Conservation (phyloP, 2,329 filamentous ascomycete species). For the Aspergillus pseudotamarii region DNA sequence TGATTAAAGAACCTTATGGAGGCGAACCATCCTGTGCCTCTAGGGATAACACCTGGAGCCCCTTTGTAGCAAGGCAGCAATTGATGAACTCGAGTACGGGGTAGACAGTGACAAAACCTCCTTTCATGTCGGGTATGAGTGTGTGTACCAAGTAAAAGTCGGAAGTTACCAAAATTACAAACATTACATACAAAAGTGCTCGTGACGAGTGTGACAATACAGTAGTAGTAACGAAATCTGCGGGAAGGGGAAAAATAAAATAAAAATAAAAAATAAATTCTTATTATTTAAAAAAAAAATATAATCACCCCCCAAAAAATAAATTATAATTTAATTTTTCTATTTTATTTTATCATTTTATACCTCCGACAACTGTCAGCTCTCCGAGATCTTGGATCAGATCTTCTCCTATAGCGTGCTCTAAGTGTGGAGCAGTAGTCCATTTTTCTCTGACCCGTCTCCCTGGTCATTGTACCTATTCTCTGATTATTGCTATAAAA, state of each 20-base stretch:
- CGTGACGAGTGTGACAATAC: slow-evolving; percentile 3
- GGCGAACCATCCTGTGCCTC: not conserved
- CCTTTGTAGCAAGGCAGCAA: not conserved
- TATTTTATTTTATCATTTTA: slow-evolving; percentile 18
- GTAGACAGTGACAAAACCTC: not conserved
- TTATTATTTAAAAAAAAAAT: slow-evolving; percentile 9
- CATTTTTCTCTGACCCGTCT: slow-evolving; percentile 39
- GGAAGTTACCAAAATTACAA: not conserved
- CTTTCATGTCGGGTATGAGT: not conserved
- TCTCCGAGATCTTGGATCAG: slow-evolving; percentile 45
- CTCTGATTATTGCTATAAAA: slow-evolving; percentile 27
- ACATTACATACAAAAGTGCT: slow-evolving; percentile 11
- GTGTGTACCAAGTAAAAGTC: not conserved
- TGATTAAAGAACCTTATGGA: not conserved
- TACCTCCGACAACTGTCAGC: slow-evolving; percentile 38
- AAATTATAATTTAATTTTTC: slow-evolving; percentile 6
- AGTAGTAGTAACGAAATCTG: slow-evolving; percentile 1
- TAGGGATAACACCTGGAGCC: not conserved
- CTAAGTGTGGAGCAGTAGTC: slow-evolving; percentile 30
- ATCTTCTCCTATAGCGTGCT: slow-evolving; percentile 43
- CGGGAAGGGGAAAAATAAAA: slow-evolving; percentile 11
- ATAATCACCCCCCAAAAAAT: slow-evolving; percentile 6
- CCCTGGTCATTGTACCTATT: slow-evolving; percentile 35
- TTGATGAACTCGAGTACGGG: not conserved
- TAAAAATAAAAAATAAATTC: slow-evolving; percentile 11